These are phyloP conservation scores for Whalleya microplaca DNA, from an alignment of 2,329 filamentous ascomycete genomes.

Conservation along the genomic window DNA sequence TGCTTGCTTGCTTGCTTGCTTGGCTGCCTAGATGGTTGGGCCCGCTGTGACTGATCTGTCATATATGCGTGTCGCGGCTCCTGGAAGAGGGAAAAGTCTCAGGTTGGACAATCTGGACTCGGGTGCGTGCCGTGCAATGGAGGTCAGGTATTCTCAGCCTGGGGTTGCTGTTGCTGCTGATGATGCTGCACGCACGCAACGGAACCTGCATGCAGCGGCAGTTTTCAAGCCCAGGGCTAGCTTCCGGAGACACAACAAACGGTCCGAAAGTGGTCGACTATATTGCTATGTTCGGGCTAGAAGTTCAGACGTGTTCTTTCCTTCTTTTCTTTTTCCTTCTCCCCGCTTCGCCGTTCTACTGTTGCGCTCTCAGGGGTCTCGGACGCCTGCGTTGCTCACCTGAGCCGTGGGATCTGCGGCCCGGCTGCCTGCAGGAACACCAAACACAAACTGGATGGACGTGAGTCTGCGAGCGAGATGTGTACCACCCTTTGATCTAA, in stretches of 20 bases:
- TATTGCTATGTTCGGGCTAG: too few relatives aligned
- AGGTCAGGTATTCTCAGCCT: neutral
- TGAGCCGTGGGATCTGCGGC: conserved; percentile 3
- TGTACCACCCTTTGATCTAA: conserved; percentile 9
- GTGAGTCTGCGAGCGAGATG: conserved; percentile 5
- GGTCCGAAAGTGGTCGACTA: too few relatives aligned
- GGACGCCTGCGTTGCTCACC: conserved; percentile 8
- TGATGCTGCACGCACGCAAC: too few relatives aligned
- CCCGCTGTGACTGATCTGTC: conserved; percentile 8
- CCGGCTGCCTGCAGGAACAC: conserved; percentile 14
- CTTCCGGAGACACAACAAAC: too few relatives aligned
- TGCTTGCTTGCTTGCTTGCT: conserved; percentile 1
- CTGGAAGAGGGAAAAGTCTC: conserved; percentile 7
- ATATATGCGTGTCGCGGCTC: conserved; percentile 16
- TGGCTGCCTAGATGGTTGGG: neutral
- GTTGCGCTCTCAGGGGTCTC: conserved; percentile 10
- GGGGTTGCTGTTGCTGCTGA: too few relatives aligned
- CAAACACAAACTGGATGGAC: conserved; percentile 4
- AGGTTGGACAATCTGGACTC: conserved; percentile 8
- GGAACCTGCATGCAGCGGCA: too few relatives aligned
- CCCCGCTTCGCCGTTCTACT: neutral
- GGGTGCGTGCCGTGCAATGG: conserved; percentile 16
- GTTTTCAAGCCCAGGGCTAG: too few relatives aligned
- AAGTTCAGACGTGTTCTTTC: neutral
- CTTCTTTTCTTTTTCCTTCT: neutral